phyloP scores from a whole-genome alignment of 2,329 filamentous ascomycete species.

The Didymella pomorum region DNA sequence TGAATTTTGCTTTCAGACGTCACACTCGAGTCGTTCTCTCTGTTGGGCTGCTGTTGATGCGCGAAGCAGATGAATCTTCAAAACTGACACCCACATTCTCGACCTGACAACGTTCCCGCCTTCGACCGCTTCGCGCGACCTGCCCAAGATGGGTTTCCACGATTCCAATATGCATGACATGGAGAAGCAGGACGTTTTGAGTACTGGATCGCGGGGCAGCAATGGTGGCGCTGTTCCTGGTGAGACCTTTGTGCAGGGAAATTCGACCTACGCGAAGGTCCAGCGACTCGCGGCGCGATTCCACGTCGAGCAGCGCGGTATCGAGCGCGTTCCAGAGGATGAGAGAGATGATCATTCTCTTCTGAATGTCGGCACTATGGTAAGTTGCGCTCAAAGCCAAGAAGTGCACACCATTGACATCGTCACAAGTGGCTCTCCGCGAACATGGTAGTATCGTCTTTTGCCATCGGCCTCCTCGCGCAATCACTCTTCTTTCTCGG shows the following conservation, averaged over 20 bases:
- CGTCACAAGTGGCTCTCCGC: conserved; percentile 72
- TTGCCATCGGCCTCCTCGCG: conserved; percentile 77
- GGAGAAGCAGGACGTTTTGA: conserved; percentile 35
- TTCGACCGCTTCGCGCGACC: not conserved
- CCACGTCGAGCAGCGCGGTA: conserved; percentile 76
- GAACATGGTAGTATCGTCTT: conserved; percentile 79
- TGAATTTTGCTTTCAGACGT: conserved; percentile 1
- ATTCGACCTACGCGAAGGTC: conserved; percentile 64
- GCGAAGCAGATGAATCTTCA: not conserved
- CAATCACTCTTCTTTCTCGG: conserved; percentile 74
- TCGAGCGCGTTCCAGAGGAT: conserved; percentile 75
- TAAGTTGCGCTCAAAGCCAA: conserved; percentile 51
- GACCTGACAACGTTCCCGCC: not conserved
- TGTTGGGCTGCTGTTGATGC: not conserved
- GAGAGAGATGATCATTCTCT: conserved; percentile 72
- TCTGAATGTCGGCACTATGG: conserved; percentile 75
- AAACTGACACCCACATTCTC: not conserved
- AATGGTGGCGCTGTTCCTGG: conserved; percentile 62
- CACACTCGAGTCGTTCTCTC: conserved; percentile 1
- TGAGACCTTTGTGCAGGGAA: conserved; percentile 66
- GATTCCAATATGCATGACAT: conserved; percentile 25
- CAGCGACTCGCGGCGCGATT: conserved; percentile 71
- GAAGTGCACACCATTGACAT: not conserved
- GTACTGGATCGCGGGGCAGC: conserved; percentile 32
- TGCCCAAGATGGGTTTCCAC: conserved; percentile 6